phyloP scores from a whole-genome alignment of 139 green algal genomes.

The Tetratostichococcus sp. region DNA sequence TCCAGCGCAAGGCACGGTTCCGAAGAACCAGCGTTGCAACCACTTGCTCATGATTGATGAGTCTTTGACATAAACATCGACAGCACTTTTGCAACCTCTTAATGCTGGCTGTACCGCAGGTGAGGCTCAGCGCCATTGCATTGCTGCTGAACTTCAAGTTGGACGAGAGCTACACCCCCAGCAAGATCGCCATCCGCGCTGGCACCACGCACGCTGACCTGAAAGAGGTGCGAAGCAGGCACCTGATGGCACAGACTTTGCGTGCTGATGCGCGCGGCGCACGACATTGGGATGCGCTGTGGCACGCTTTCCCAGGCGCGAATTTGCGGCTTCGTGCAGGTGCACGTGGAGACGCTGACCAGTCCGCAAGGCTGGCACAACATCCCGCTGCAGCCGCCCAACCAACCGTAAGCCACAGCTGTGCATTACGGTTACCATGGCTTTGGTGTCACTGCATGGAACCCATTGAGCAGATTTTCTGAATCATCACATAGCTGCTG shows the following conservation, averaged over 20 bases:
- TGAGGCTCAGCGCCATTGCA: constrained; percentile 64
- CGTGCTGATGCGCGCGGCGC: too few species aligned
- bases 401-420: neutral
- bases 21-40: neutral
- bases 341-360: constrained; percentile 73
- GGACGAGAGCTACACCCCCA: constrained; percentile 97
- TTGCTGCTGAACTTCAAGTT: constrained; percentile 88
- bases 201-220: constrained; percentile 78
- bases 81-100: neutral
- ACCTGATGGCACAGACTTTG: too few species aligned
- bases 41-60: neutral
- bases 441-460: too few species aligned
- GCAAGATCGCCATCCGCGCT: constrained; percentile 73
- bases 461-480: too few species aligned
- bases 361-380: constrained; percentile 84
- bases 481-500: too few species aligned
- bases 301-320: too few species aligned
- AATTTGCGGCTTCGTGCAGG: too few species aligned
- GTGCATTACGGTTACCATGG: neutral
- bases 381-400: constrained; percentile 48
- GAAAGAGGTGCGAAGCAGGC: constrained; percentile 59
- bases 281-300: too few species aligned
- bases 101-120: too few species aligned
- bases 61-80: too few species aligned
- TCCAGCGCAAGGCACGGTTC: constrained; percentile 70